These are phyloP conservation scores for Cercophora scortea DNA, from an alignment of 495 filamentous ascomycete genomes.

Conservation along the genomic window DNA sequence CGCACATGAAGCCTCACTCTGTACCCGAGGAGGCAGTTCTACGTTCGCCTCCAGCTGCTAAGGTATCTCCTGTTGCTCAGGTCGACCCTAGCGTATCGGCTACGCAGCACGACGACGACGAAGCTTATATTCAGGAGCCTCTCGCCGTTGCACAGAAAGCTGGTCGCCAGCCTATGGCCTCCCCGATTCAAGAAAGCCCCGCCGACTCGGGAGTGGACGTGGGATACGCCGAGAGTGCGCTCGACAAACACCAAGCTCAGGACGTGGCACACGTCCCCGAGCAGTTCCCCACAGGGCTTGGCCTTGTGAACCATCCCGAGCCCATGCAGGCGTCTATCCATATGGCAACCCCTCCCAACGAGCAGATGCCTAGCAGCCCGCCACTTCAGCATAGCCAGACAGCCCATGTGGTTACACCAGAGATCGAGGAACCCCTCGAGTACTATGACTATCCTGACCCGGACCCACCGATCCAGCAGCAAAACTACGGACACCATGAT, in stretches of 20 bases:
- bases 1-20: constrained; percentile 9
- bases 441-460: constrained; percentile 14
- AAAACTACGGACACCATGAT: constrained; percentile 6
- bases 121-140: constrained; percentile 28
- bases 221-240: constrained; percentile 12
- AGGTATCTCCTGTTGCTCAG: background rate
- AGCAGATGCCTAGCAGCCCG: constrained; percentile 5
- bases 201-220: constrained; percentile 19
- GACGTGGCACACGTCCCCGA: constrained; percentile 8
- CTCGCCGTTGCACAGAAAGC: constrained; percentile 22
- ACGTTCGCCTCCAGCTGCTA: background rate
- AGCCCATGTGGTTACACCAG: constrained; percentile 1
- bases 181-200: constrained; percentile 14
- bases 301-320: constrained; percentile 9
- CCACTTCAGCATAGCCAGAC: constrained; percentile 3
- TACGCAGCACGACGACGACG: constrained; percentile 8
- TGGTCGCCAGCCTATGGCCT: constrained; percentile 13
- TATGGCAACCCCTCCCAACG: constrained; percentile 1
- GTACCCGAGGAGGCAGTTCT: background rate
- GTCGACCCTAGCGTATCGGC: background rate
- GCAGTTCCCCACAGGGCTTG: constrained; percentile 11
- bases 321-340: constrained; percentile 13
- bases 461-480: background rate
- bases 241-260: constrained; percentile 12
- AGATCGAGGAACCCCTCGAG: constrained; percentile 20